Evolutionary conservation across 2,329 filamentous ascomycete species (phyloP).

Genomic region (Trichoderma sp.): DNA sequence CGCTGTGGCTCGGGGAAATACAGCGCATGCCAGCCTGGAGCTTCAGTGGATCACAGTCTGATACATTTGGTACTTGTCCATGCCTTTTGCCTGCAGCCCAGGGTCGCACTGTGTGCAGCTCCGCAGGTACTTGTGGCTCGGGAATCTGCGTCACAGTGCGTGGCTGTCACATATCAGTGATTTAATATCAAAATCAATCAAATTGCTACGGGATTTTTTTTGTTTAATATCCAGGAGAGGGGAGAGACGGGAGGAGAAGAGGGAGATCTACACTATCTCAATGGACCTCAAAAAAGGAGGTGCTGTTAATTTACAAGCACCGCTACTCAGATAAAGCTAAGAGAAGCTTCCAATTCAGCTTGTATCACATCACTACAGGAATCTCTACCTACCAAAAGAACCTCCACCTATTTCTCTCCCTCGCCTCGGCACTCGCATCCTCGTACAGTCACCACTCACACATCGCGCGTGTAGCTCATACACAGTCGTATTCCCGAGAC

Average conservation of each 20-base stretch:
- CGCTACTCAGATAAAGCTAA: background rate
- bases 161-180: background rate
- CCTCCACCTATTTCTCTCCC: background rate
- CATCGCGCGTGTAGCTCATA: background rate
- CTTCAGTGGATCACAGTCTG: background rate
- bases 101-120: background rate
- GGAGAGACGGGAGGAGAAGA: background rate
- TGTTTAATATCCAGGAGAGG: background rate
- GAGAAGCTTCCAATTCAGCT: background rate
- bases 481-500: background rate
- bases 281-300: background rate
- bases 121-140: background rate
- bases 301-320: background rate
- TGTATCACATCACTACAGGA: background rate
- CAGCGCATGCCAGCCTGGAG: conserved; percentile 13
- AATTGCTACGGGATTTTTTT: background rate
- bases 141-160: conserved; percentile 9
- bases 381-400: background rate
- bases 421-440: background rate
- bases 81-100: background rate
- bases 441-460: background rate
- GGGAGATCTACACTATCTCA: background rate
- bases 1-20: background rate
- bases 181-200: conserved; percentile 1
- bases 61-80: background rate